Base-by-base conservation (phyloP, 305 asterid genomes). In the Coffea humblotiana region DNA sequence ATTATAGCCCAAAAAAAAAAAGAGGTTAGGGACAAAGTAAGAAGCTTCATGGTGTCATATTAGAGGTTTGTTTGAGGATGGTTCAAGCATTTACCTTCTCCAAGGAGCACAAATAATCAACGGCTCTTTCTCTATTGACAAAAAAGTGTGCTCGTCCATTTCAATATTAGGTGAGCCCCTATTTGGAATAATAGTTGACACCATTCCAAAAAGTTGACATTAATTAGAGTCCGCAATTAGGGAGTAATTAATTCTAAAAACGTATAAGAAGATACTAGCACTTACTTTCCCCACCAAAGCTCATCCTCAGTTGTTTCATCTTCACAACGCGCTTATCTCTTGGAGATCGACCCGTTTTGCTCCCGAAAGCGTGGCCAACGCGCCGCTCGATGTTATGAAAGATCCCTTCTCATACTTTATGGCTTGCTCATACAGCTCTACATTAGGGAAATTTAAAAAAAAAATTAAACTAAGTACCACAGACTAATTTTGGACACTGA, bases 221-320 rank as follows among this genome's bases (percentile, higher is more conserved):
- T 27, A 32, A 25, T 16, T 54, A 37, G 37, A 82, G 35, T 9
- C 1, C 15, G 60, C 72, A n/a, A n/a, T n/a, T n/a, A n/a, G n/a
- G n/a, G n/a, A n/a, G n/a, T 29, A 40, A 60, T n/a, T n/a, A 71
- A 71, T 64, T 40, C 3, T 18, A n/a, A n/a, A 19, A 40, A 65
- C 15, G 47, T 32, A 77, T 76, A 47, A 40, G 15, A 13, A 63
- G 56, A 66, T 48, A 45, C 32, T 5, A 49, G 48, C 25, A 89
- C 99, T 88, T 83, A 95, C 99, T 95, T 95, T 82, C 99, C 99
- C 98, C 98, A 93, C 99, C 99, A 95, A 82, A 94, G 97, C 64
- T 91, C 97, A 2, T 88, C 86, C 80, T 88, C 93, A 1, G 98
- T 94, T 69, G 89, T 89, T 83, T 92, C 99, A 67, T 95, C 99